These are phyloP conservation scores for Erysimum cheiranthoides DNA, from an alignment of 345 rosid species.

Conservation along the genomic window DNA sequence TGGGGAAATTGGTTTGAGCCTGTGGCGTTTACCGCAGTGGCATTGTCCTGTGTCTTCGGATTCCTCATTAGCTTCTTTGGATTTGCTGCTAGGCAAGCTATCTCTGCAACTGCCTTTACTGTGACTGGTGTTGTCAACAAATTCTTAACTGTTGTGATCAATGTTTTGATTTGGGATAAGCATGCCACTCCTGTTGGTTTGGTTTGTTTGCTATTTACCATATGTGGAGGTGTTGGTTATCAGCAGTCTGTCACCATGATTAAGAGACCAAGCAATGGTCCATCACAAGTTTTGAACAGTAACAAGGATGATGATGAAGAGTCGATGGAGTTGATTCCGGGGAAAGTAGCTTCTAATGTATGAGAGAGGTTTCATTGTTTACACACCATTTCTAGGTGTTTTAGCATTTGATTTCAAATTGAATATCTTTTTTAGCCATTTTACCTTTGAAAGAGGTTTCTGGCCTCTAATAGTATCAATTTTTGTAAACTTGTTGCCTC, in stretches of 20 bases:
- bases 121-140: conserved; percentile 99
- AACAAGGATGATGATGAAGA: conserved; percentile 43
- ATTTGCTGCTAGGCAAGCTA: conserved; percentile 87
- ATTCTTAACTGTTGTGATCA: conserved; percentile 92
- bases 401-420: too few relatives aligned
- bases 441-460: too few relatives aligned
- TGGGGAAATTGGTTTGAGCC: conserved; percentile 63
- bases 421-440: too few relatives aligned
- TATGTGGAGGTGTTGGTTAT: conserved; percentile 89
- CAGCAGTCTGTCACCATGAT: conserved; percentile 87
- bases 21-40: conserved; percentile 68
- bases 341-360: too few relatives aligned
- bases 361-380: too few relatives aligned
- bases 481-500: too few relatives aligned
- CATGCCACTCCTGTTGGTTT: conserved; percentile 92
- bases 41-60: conserved; percentile 90
- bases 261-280: conserved; percentile 20
- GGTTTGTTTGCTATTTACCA: conserved; percentile 81
- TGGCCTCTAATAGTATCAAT: too few relatives aligned
- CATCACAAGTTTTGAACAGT: too few relatives aligned
- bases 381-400: too few relatives aligned
- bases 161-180: conserved; percentile 96
- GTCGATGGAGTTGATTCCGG: too few relatives aligned
- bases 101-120: conserved; percentile 95
- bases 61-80: conserved; percentile 95